phyloP scores from a whole-genome alignment of 345 rosid species.

The Noccaea caerulescens region DNA sequence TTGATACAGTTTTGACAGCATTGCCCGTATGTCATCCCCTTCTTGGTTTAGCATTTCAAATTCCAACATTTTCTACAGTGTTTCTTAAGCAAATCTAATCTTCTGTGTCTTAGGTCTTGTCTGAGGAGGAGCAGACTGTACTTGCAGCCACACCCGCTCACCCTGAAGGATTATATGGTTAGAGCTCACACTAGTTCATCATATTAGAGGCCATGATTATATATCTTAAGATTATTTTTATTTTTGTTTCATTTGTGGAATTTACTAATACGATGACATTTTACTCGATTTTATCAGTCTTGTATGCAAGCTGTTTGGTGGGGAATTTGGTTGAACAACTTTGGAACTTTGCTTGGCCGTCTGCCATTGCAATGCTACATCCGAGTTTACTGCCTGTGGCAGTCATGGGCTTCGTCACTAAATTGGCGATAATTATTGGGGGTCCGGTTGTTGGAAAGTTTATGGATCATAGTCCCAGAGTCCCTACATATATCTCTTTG shows the following conservation, averaged over 20 bases:
- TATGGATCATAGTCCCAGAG: constrained; percentile 90
- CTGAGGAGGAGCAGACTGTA: constrained; percentile 83
- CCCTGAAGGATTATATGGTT: constrained; percentile 84
- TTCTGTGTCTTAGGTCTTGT: constrained; percentile 60
- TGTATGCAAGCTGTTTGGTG: constrained; percentile 76
- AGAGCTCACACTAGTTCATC: constrained; percentile 20
- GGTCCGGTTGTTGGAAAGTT: constrained; percentile 90
- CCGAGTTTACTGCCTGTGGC: constrained; percentile 97
- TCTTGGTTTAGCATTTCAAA: not conserved
- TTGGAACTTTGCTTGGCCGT: constrained; percentile 97
- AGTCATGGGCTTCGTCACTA: constrained; percentile 77
- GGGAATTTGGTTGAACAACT: constrained; percentile 91
- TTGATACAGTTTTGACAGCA: constrained; percentile 70
- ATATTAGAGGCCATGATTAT: not conserved
- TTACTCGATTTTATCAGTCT: constrained; percentile 31
- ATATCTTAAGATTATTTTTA: not conserved
- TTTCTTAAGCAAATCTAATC: not conserved
- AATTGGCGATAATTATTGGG: constrained; percentile 74
- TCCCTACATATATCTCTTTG: constrained; percentile 72
- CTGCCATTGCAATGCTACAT: constrained; percentile 89
- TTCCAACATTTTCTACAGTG: not conserved
- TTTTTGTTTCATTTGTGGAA: not conserved
- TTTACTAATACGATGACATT: constrained; percentile 1
- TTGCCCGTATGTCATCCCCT: constrained; percentile 62
- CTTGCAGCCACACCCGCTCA: constrained; percentile 97